Conservation (phyloP, 129 eudicot species). For the Flaveria sonorensis region DNA sequence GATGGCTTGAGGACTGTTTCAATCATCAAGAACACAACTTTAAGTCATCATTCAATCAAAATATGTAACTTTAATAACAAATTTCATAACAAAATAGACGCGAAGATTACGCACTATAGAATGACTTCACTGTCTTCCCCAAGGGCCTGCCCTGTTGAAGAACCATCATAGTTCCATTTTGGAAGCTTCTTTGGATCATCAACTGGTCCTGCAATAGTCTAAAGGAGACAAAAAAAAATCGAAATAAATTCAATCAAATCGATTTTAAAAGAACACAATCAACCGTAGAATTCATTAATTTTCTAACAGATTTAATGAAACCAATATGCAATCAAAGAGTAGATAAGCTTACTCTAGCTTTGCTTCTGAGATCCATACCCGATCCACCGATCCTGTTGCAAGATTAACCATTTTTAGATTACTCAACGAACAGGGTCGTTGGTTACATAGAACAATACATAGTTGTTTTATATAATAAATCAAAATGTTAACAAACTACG, state of each 20-base stretch:
- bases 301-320: background rate
- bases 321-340: background rate
- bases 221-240: background rate
- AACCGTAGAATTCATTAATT: background rate
- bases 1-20: slow-evolving; percentile 92
- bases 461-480: no score
- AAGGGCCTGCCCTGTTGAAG: slow-evolving; percentile 93
- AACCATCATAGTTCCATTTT: slow-evolving; percentile 89
- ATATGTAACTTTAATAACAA: background rate
- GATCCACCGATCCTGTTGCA: slow-evolving; percentile 86
- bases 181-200: slow-evolving; percentile 74
- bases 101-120: slow-evolving; percentile 53
- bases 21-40: slow-evolving; percentile 18
- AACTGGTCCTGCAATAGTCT: slow-evolving; percentile 77
- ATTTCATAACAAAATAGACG: background rate
- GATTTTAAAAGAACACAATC: background rate
- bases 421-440: background rate
- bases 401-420: slow-evolving; percentile 22
- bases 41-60: background rate
- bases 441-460: no score
- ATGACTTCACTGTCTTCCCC: slow-evolving; percentile 97
- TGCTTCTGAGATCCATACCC: slow-evolving; percentile 86
- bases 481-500: no score
- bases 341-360: slow-evolving; percentile 71
- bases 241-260: background rate